Percentiles rank a stretch among this genome's conserved stretches.
Conservation (phyloP, 2,329 filamentous ascomycete species). For the Microcera coccophila region DNA sequence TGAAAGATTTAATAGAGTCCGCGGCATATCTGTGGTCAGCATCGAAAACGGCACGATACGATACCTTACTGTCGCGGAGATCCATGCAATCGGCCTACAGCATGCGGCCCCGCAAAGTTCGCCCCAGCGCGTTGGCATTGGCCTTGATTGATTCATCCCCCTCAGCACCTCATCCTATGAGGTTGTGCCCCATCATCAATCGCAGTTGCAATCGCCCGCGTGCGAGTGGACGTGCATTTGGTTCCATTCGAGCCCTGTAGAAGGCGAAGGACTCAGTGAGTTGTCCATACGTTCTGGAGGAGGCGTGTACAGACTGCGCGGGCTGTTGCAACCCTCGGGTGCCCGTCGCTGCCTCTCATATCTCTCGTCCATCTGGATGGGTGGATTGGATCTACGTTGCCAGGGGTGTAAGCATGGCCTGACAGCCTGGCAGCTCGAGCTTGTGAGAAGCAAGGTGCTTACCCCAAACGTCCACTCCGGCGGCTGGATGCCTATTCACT, state of each 20-base stretch:
- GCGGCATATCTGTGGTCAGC: no score
- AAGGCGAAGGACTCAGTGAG: slow-evolving; percentile 20
- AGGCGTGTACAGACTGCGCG: slow-evolving; percentile 13
- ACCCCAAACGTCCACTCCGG: background rate
- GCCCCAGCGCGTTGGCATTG: background rate
- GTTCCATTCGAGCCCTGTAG: slow-evolving; percentile 2
- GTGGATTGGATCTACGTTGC: background rate
- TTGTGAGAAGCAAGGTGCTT: background rate
- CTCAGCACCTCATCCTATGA: slow-evolving; percentile 32
- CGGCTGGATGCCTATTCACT: background rate
- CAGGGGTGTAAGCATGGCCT: background rate
- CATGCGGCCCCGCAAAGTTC: background rate
- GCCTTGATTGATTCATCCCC: background rate
- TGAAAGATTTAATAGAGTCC: no score
- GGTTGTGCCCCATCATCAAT: slow-evolving; percentile 43
- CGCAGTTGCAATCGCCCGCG: slow-evolving; percentile 3
- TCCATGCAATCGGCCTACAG: slow-evolving; percentile 1
- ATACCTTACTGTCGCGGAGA: background rate
- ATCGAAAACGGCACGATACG: background rate
- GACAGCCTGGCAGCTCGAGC: background rate
- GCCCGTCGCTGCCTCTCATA: background rate
- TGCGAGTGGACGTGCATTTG: slow-evolving; percentile 1
- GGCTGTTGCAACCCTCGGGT: background rate
- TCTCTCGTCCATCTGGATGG: background rate
- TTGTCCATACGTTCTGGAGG: slow-evolving; percentile 32